Base-by-base conservation (phyloP, 1,284 basidiomycete genomes). In the Waitea zeae region DNA sequence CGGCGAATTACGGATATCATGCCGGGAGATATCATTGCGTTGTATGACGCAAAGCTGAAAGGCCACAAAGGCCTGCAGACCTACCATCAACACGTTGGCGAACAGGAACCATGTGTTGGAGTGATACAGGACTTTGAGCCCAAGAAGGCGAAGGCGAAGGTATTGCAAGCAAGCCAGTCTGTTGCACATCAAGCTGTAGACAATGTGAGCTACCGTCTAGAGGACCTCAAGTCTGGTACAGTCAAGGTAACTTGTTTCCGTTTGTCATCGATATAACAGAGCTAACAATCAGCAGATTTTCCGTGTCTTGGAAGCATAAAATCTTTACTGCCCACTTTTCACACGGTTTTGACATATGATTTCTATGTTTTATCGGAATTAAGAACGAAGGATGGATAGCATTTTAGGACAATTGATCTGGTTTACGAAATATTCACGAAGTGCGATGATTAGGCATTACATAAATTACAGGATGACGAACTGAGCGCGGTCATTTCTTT, bases 141-240 rank as follows among this genome's bases (percentile, higher is more conserved):
- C 41, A 84, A 80, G 65, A 92, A 90, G 63, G 68, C 67, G 41
- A 95, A 93, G 60, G 58, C 89, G 35, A 69, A 65, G 48, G 73
- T 81, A 29, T 75, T 78, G 51, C 84, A 92, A 51, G 83, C 78
- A 38, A 79, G 78, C 52, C 72, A 76, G 51, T 73, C 76, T 45
- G 77, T 80, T 38, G 78, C 77, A 15, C 71, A 77, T 42, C 74
- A 78, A 64, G 75, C 69, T 38, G 74, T 87, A 18, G 88, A 90
- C 48, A 68, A 67, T 35, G 76, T 71, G 17, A 88, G 79, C 44
- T 88, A 92, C 56, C 67, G 82, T 35, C 55, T 90, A 47, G 88
- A 93, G 35, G 89, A 93, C 59, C 51, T 93, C 44, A 92, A 89
- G 62, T 78, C 70, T 44, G 88, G 88, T 9, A 58, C 61, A 31